Conservation (phyloP, 108 stramenopile species). For the Mayamaea pseudoterrestris region DNA sequence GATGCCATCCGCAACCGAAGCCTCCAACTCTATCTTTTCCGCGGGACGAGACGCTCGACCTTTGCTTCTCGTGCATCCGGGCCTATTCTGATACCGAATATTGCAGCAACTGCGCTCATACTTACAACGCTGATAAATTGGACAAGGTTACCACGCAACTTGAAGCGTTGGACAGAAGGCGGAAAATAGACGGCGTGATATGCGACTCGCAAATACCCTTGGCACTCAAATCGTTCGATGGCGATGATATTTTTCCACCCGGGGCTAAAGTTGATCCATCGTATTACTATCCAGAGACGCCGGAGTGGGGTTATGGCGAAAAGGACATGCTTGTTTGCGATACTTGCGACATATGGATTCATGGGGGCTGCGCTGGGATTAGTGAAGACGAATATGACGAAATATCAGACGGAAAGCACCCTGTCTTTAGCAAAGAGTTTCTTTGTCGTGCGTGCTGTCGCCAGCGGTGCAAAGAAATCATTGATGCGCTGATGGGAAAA, state of each 20-base stretch:
- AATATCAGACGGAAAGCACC: slow-evolving; percentile 34
- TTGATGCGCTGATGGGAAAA: slow-evolving; percentile 30
- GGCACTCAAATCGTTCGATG: neutral
- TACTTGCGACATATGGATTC: slow-evolving; percentile 59
- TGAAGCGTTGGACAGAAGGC: slow-evolving; percentile 19
- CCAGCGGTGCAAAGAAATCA: slow-evolving; percentile 26
- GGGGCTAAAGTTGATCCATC: slow-evolving; percentile 32
- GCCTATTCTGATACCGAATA: slow-evolving; percentile 30
- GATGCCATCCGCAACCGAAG: slow-evolving; percentile 12
- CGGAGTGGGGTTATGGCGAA: slow-evolving; percentile 54
- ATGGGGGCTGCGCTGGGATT: slow-evolving; percentile 62
- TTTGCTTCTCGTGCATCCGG: slow-evolving; percentile 40
- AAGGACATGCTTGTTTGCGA: slow-evolving; percentile 62
- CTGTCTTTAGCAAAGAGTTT: slow-evolving; percentile 50
- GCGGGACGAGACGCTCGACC: slow-evolving; percentile 13
- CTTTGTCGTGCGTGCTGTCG: slow-evolving; percentile 42
- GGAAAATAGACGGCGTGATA: slow-evolving; percentile 16
- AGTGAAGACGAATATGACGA: slow-evolving; percentile 37
- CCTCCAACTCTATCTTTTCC: slow-evolving; percentile 26
- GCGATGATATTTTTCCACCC: slow-evolving; percentile 11
- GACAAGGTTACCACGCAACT: slow-evolving; percentile 33
- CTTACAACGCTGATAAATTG: slow-evolving; percentile 45
- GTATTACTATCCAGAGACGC: slow-evolving; percentile 37
- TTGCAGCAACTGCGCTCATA: slow-evolving; percentile 50
- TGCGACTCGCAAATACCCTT: slow-evolving; percentile 10